Percentiles rank a stretch among this genome's conserved stretches.
phyloP scores from a whole-genome alignment of 2,329 filamentous ascomycete species.

The Fusarium lateritium region DNA sequence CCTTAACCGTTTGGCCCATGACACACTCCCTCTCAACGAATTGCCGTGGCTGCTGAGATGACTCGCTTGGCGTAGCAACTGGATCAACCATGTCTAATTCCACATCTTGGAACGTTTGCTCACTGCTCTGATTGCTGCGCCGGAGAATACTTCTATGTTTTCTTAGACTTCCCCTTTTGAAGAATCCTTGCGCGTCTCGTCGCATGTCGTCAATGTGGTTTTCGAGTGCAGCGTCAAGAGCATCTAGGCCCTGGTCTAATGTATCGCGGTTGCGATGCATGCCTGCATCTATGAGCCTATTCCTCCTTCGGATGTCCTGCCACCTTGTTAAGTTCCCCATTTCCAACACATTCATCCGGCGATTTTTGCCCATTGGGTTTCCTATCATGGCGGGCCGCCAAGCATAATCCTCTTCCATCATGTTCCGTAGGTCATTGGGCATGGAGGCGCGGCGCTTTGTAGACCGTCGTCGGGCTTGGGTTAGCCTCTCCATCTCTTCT shows the following conservation, averaged over 20 bases:
- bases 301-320: slow-evolving; percentile 78
- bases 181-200: slow-evolving; percentile 53
- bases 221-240: slow-evolving; percentile 56
- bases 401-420: slow-evolving; percentile 67
- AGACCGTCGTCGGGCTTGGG: slow-evolving; percentile 64
- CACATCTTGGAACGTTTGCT: slow-evolving; percentile 47
- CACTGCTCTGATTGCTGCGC: slow-evolving; percentile 52
- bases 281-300: slow-evolving; percentile 67
- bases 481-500: slow-evolving; percentile 68
- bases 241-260: slow-evolving; percentile 55
- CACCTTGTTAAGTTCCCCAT: slow-evolving; percentile 77
- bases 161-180: slow-evolving; percentile 48
- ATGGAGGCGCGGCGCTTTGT: slow-evolving; percentile 61
- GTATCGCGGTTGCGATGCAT: slow-evolving; percentile 56
- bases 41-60: slow-evolving; percentile 31
- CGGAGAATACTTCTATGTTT: slow-evolving; percentile 43
- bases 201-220: slow-evolving; percentile 56
- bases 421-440: slow-evolving; percentile 56
- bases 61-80: slow-evolving; percentile 21
- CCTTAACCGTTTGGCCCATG: slow-evolving; percentile 56
- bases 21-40: slow-evolving; percentile 55
- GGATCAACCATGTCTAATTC: slow-evolving; percentile 51
- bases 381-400: slow-evolving; percentile 81
- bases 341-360: slow-evolving; percentile 80
- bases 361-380: slow-evolving; percentile 77